phyloP scores from a whole-genome alignment of 306 rosid genomes.

The Senna tora region DNA sequence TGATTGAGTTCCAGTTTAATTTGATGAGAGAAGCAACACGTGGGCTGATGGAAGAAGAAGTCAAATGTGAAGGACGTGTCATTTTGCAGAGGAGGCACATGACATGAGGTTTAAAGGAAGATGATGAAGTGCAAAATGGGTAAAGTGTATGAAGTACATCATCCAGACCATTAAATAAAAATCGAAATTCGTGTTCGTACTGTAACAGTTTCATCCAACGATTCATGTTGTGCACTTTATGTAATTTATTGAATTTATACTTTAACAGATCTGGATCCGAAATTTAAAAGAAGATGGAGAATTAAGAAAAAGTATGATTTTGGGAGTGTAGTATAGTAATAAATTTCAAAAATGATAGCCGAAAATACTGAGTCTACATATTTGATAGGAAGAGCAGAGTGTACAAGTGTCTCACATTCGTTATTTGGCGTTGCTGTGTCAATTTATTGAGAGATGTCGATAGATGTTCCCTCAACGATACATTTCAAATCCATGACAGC shows the following conservation, averaged over 20 bases:
- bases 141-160: too few species aligned
- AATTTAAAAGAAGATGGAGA: slow-evolving; percentile 24
- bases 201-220: too few species aligned
- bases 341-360: slow-evolving; percentile 34
- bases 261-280: too few species aligned
- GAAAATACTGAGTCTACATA: slow-evolving; percentile 38
- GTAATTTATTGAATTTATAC: too few species aligned
- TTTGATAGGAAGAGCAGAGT: background rate
- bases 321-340: slow-evolving; percentile 36
- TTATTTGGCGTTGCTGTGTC: slow-evolving; percentile 8
- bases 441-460: slow-evolving; percentile 27
- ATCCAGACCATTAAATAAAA: too few species aligned
- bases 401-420: slow-evolving; percentile 44
- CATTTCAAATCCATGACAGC: slow-evolving; percentile 44
- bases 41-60: slow-evolving; percentile 19
- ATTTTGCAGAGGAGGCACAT: slow-evolving; percentile 21
- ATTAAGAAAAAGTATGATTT: background rate
- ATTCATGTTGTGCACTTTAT: too few species aligned
- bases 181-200: too few species aligned
- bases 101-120: too few species aligned
- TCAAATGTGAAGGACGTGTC: slow-evolving; percentile 31
- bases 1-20: too few species aligned
- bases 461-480: background rate
- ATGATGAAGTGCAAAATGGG: too few species aligned
- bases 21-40: background rate